These are phyloP conservation scores for Verticillium albo-atrum DNA, from an alignment of 2,329 filamentous ascomycete genomes.

Conservation along the genomic window DNA sequence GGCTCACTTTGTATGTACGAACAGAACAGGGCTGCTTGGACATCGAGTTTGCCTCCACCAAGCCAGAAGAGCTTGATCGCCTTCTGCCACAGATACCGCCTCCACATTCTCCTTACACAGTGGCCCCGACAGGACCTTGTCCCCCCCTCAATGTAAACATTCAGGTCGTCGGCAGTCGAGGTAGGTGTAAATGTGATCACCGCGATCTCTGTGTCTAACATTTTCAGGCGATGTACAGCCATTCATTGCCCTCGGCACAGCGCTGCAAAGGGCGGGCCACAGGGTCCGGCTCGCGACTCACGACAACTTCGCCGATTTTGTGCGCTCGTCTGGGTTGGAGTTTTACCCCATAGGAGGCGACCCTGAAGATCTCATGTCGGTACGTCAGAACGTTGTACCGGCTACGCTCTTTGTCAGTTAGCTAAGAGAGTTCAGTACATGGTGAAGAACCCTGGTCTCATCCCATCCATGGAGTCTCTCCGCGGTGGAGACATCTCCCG, in stretches of 20 bases:
- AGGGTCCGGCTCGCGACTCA: constrained; percentile 41
- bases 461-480: constrained; percentile 20
- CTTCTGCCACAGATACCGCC: neutral
- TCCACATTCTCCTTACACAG: neutral
- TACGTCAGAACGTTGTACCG: too few relatives aligned
- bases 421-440: constrained; percentile 13
- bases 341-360: constrained; percentile 51
- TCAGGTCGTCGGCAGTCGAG: constrained; percentile 14
- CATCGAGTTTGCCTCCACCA: neutral
- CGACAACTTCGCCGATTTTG: constrained; percentile 45
- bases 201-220: neutral
- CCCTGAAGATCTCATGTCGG: constrained; percentile 33
- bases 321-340: constrained; percentile 40
- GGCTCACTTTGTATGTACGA: neutral
- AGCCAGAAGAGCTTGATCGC: neutral
- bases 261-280: constrained; percentile 35
- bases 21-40: neutral
- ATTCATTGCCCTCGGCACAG: constrained; percentile 41
- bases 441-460: constrained; percentile 24
- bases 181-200: neutral
- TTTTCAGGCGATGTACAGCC: constrained; percentile 42
- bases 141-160: constrained; percentile 9
- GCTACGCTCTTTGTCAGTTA: too few relatives aligned
- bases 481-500: constrained; percentile 19
- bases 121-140: neutral